phyloP scores from a whole-genome alignment of 139 green algal genomes.

The Tetradesmus lagerheimii region DNA sequence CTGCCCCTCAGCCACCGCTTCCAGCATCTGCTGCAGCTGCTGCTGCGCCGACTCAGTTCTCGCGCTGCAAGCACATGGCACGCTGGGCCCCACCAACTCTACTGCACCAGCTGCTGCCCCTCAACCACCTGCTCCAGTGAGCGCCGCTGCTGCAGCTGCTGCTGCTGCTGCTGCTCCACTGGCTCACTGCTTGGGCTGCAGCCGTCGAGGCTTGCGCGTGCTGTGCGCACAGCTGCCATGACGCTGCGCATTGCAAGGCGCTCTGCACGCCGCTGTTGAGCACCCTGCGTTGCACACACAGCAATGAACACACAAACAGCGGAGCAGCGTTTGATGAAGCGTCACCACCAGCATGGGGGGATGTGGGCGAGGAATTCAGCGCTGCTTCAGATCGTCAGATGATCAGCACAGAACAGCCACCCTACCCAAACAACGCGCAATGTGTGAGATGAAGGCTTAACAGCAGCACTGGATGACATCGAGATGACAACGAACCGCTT shows the following conservation, averaged over 20 bases:
- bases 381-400: too few species aligned
- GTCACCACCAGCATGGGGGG: not conserved
- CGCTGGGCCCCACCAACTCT: too few species aligned
- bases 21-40: too few species aligned
- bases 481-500: too few species aligned
- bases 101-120: not conserved
- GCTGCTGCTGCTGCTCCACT: too few species aligned
- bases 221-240: conserved; percentile 10
- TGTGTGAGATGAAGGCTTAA: not conserved
- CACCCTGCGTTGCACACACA: too few species aligned
- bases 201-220: conserved; percentile 12
- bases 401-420: not conserved
- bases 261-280: conserved; percentile 33
- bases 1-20: too few species aligned
- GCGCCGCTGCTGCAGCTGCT: not conserved
- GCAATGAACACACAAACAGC: not conserved
- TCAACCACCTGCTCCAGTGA: not conserved
- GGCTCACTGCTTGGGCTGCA: not conserved
- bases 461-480: too few species aligned
- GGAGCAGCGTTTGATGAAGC: not conserved
- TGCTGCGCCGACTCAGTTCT: too few species aligned
- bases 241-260: conserved; percentile 59
- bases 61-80: too few species aligned
- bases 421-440: too few species aligned
- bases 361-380: too few species aligned